Percentiles rank a stretch among this genome's conserved stretches.
These are phyloP conservation scores for Bauhinia variegata DNA, from an alignment of 306 rosid genomes.

Conservation along the genomic window DNA sequence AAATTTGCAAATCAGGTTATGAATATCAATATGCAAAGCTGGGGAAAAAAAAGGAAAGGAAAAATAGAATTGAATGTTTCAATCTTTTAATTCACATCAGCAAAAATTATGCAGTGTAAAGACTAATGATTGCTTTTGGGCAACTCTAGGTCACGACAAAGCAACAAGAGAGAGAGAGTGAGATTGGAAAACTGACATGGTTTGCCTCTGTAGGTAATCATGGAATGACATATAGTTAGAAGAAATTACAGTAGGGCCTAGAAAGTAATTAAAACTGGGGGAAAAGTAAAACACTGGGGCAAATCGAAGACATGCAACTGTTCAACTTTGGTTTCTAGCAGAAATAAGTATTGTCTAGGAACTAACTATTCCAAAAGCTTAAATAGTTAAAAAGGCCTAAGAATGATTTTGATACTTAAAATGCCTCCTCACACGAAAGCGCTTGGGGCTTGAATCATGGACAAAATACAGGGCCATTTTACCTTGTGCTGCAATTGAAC, in stretches of 20 bases:
- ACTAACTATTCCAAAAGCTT: neutral
- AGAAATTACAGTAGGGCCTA: neutral
- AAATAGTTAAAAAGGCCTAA: neutral
- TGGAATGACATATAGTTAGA: neutral
- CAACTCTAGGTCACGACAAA: slow-evolving; percentile 10
- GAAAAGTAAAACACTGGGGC: neutral
- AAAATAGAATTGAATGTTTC: slow-evolving; percentile 19
- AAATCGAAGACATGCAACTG: slow-evolving; percentile 10
- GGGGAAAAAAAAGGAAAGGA: slow-evolving; percentile 8
- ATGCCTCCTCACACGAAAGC: too few relatives aligned
- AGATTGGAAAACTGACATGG: neutral
- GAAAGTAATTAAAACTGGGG: slow-evolving; percentile 2
- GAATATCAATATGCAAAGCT: too few relatives aligned
- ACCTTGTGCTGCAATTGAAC: too few relatives aligned
- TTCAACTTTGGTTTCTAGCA: too few relatives aligned
- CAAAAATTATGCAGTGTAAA: neutral
- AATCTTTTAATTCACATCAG: neutral
- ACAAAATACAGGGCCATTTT: too few relatives aligned
- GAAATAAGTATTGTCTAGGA: neutral
- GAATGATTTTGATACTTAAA: too few relatives aligned
- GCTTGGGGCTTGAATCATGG: too few relatives aligned
- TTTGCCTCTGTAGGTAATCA: neutral
- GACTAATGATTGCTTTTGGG: neutral
- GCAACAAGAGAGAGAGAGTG: neutral
- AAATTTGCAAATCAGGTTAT: slow-evolving; percentile 6